These are phyloP conservation scores for Baorangia bicolor DNA, from an alignment of 768 basidiomycete species.

Conservation along the genomic window DNA sequence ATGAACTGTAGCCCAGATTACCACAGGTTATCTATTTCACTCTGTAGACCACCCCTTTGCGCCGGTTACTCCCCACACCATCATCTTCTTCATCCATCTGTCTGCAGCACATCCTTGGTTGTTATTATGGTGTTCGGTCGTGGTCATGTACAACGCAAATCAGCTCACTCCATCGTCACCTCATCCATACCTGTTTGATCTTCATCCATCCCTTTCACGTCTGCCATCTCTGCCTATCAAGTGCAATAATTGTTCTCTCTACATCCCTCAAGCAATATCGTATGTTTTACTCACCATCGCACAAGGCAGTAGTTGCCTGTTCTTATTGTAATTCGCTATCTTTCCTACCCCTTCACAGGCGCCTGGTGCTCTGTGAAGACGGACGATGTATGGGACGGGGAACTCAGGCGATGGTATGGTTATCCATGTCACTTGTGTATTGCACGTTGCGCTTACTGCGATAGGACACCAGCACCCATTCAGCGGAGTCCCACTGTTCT, in stretches of 20 bases:
- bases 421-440: not conserved
- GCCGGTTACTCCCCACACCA: slow-evolving; percentile 19
- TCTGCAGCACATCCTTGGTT: slow-evolving; percentile 29
- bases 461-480: not conserved
- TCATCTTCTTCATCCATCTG: slow-evolving; percentile 25
- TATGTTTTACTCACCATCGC: slow-evolving; percentile 27
- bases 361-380: slow-evolving; percentile 14
- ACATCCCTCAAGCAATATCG: slow-evolving; percentile 30
- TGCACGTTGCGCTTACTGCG: not conserved
- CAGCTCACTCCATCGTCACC: slow-evolving; percentile 27
- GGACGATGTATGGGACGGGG: not conserved
- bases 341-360: slow-evolving; percentile 10
- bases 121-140: slow-evolving; percentile 37
- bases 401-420: slow-evolving; percentile 14
- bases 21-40: slow-evolving; percentile 34
- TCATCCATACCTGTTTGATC: slow-evolving; percentile 31
- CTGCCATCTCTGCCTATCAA: slow-evolving; percentile 26
- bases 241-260: slow-evolving; percentile 29
- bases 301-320: slow-evolving; percentile 15
- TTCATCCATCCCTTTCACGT: slow-evolving; percentile 17
- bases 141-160: slow-evolving; percentile 39
- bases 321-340: slow-evolving; percentile 24
- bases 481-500: not conserved
- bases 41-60: slow-evolving; percentile 34
- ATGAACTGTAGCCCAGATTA: slow-evolving; percentile 56